Evolutionary conservation across 208 protist species (phyloP), one percentile per base, ranked within the genome.

Genomic region (Herpetomonas samuelpessoai): DNA sequence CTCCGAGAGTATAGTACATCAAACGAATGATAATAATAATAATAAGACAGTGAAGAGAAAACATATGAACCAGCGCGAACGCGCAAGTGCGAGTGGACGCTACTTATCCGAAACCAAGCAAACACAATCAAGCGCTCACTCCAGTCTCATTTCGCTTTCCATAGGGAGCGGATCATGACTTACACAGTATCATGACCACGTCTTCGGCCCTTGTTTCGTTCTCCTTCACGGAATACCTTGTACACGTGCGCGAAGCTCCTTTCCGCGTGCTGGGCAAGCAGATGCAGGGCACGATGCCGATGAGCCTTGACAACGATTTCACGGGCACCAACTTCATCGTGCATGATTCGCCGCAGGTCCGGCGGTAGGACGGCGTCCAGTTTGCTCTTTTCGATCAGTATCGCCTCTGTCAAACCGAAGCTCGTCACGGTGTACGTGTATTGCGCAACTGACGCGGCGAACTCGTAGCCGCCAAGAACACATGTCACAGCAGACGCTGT

Each of bases 381-480:
- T 45, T 74, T 70, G 9, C 71, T 39, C 30, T 57, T 55, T 16
- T 90, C 74, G 22, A 95, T 69, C 2, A 88, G 68, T 52, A 83
- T 83, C 22, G 83, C 88, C 56, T 95, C 83, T 4, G 83, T 85
- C 3, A 92, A 51, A 0, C 86, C 85, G 48, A 87, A 85, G 48
- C 88, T 92, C 22, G 76, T 87, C 1, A 83, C 81, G 1, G 83
- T 90, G 48, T 72, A 88, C 1, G 61, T 73, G 61, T 90, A 91
- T 57, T 92, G 82, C 2, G 80, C 62, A 7, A 83, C 66, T 16
- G 56, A 71, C 18, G 73, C 69, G 21, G 79, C 78, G 30, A 83
- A 88, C 50, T 95, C 88, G 54, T 92, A 95, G 1, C 81, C 85
- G 0, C 88, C 88, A 48, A 95, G 66, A 21, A 90, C 74, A 18